Percentiles rank a stretch among this genome's conserved stretches.
phyloP scores from a whole-genome alignment of 352 stramenopile genomes.

The Globisporangium lucens region DNA sequence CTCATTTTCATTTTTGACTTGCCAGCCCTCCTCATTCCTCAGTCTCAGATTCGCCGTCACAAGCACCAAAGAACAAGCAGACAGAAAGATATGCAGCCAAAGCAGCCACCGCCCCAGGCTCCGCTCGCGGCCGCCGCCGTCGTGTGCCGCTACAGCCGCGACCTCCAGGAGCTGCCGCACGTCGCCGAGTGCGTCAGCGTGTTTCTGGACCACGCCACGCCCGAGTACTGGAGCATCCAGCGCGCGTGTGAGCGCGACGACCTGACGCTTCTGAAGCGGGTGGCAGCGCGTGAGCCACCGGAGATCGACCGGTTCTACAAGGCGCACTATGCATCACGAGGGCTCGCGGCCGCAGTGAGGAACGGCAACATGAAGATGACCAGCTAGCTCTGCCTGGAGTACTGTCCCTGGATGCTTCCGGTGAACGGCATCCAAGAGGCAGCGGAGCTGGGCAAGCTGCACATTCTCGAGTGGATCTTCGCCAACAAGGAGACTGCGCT shows the following conservation, averaged over 20 bases:
- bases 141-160: neutral
- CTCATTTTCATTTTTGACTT: no score
- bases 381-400: constrained; percentile 1
- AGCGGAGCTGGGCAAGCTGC: neutral
- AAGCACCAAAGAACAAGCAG: no score
- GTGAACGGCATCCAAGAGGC: neutral
- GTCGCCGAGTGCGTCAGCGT: neutral
- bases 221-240: neutral
- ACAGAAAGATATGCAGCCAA: no score
- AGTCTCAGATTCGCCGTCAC: no score
- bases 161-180: neutral
- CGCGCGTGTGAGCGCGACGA: neutral
- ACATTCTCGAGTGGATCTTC: neutral
- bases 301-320: neutral
- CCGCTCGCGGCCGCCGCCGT: neutral
- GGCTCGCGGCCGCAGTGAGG: neutral
- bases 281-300: neutral
- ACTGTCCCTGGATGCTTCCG: neutral
- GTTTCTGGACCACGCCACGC: constrained; percentile 1
- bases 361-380: neutral
- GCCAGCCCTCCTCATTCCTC: no score
- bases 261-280: neutral
- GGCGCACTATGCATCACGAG: neutral
- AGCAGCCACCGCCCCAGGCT: neutral
- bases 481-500: neutral